These are phyloP conservation scores for Botrytis medusae DNA, from an alignment of 2,329 filamentous ascomycete genomes.

Conservation along the genomic window DNA sequence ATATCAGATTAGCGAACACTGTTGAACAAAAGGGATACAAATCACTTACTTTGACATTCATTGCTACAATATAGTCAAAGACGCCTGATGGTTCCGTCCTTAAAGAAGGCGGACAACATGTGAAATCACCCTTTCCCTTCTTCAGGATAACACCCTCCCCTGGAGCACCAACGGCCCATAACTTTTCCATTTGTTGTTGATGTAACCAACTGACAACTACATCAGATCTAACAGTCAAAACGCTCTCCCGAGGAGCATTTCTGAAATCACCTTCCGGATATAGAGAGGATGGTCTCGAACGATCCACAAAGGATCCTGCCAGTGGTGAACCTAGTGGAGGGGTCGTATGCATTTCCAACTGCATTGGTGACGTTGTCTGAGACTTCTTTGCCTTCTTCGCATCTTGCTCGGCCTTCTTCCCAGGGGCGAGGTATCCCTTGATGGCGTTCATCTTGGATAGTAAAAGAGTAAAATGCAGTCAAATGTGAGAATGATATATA, in stretches of 20 bases:
- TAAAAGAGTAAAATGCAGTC: background rate
- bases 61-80: slow-evolving; percentile 48
- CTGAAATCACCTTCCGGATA: slow-evolving; percentile 45
- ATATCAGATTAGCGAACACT: background rate
- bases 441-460: slow-evolving; percentile 18
- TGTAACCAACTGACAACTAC: slow-evolving; percentile 65
- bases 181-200: slow-evolving; percentile 57
- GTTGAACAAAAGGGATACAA: background rate
- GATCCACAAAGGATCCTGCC: background rate
- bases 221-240: slow-evolving; percentile 57
- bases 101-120: slow-evolving; percentile 51
- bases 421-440: slow-evolving; percentile 22
- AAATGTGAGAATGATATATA: background rate
- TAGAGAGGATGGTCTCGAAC: slow-evolving; percentile 36
- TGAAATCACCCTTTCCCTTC: slow-evolving; percentile 50
- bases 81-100: slow-evolving; percentile 48
- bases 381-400: background rate
- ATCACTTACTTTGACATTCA: slow-evolving; percentile 54
- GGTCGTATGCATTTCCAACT: background rate
- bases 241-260: slow-evolving; percentile 45
- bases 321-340: slow-evolving; percentile 5
- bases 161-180: slow-evolving; percentile 49
- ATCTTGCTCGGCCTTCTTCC: slow-evolving; percentile 17
- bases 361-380: background rate
- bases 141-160: slow-evolving; percentile 58